Conservation (phyloP, 768 basidiomycete species). For the Hygrophorus pudorinus region DNA sequence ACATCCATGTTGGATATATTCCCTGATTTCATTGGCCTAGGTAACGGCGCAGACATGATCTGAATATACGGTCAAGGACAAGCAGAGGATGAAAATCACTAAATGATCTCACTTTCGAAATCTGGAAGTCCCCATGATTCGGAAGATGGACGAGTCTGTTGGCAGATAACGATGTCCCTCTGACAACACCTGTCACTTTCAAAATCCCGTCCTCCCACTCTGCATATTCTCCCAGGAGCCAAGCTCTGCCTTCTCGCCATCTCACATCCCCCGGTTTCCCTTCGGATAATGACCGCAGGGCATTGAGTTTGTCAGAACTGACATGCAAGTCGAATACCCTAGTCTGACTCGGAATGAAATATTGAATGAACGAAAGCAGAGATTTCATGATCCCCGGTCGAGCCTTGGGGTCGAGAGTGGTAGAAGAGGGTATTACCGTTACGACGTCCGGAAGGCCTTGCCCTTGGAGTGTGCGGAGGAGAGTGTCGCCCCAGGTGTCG, state of each 20-base stretch:
- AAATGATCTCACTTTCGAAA: constrained; percentile 50
- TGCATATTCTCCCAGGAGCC: constrained; percentile 54
- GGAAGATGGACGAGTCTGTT: constrained; percentile 85
- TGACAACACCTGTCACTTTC: constrained; percentile 72
- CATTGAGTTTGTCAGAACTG: constrained; percentile 57
- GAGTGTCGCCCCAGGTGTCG: constrained; percentile 73
- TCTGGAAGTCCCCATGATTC: constrained; percentile 79
- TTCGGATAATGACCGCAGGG: constrained; percentile 73
- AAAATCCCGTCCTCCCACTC: constrained; percentile 58
- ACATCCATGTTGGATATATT: constrained; percentile 48
- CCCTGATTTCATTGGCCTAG: constrained; percentile 25
- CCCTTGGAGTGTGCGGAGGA: constrained; percentile 79
- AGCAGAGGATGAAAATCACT: background rate
- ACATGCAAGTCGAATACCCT: constrained; percentile 66
- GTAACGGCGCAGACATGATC: constrained; percentile 60
- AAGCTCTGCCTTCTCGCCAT: constrained; percentile 77
- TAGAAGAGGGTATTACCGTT: constrained; percentile 55
- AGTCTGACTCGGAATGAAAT: constrained; percentile 81
- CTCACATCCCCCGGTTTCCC: constrained; percentile 70
- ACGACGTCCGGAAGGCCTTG: constrained; percentile 85
- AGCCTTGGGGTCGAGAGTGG: constrained; percentile 47
- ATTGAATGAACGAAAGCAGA: constrained; percentile 86
- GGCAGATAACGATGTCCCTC: constrained; percentile 71
- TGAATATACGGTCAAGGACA: constrained; percentile 19
- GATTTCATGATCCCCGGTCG: constrained; percentile 71